Conservation (phyloP, 2,329 filamentous ascomycete genomes). For the Trichoderma simmonsii region DNA sequence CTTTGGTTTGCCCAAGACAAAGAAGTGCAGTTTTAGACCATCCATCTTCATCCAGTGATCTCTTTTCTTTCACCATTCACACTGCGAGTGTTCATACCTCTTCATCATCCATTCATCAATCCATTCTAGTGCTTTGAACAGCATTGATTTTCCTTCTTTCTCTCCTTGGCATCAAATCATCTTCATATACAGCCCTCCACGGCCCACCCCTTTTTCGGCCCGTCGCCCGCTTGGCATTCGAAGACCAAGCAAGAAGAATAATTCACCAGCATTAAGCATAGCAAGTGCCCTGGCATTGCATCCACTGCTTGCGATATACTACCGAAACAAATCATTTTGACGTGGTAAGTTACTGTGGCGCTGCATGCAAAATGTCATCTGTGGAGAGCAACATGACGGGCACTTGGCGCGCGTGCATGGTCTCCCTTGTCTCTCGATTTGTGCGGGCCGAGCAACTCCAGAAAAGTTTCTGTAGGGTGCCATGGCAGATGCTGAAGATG, state of each 20-base stretch:
- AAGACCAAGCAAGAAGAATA: neutral
- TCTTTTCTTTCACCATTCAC: neutral
- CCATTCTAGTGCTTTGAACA: neutral
- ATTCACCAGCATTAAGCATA: constrained; percentile 3
- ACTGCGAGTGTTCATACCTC: neutral
- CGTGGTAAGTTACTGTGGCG: constrained; percentile 21
- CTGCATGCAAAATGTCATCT: constrained; percentile 12
- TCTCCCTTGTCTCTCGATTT: constrained; percentile 4
- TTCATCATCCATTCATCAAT: neutral
- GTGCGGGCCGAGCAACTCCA: constrained; percentile 7
- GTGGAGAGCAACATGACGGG: neutral
- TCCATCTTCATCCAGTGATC: neutral
- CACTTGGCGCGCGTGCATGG: neutral
- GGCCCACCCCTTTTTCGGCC: constrained; percentile 20
- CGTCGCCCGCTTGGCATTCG: constrained; percentile 11
- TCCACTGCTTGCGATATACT: neutral
- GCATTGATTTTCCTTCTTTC: neutral
- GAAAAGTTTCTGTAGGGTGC: constrained; percentile 5
- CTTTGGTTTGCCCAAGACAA: neutral
- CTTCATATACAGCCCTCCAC: neutral
- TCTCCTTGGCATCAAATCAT: constrained; percentile 5
- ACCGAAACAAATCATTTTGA: neutral
- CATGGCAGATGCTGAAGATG: neutral
- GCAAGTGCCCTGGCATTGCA: constrained; percentile 1
- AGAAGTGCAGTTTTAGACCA: neutral